A percentile compares a stretch with the other conserved stretches of the same genome.
Evolutionary conservation across 495 filamentous ascomycete species (phyloP).

Genomic region (Schizothecium vesticola): DNA sequence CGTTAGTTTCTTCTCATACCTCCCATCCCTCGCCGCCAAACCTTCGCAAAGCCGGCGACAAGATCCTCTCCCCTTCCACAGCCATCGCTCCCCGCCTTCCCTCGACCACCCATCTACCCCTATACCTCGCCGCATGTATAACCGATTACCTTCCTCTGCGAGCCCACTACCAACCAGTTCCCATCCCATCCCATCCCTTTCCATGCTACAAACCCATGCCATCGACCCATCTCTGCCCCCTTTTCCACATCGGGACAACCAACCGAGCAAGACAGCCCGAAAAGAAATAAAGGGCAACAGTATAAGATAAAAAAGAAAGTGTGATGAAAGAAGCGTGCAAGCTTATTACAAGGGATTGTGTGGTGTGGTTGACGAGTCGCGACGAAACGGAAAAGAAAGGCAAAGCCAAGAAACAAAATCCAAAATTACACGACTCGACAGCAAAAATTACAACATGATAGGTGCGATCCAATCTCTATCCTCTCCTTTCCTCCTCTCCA

Average conservation of each 20-base stretch:
- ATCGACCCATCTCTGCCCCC: not conserved
- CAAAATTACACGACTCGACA: conserved; percentile 12
- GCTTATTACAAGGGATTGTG: conserved; percentile 20
- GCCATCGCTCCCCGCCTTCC: not conserved
- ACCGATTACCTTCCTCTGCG: not conserved
- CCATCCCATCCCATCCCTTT: not conserved
- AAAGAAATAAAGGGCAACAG: not conserved
- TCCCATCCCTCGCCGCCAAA: not conserved
- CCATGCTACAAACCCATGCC: not conserved
- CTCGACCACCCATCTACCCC: not conserved
- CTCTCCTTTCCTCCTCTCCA: not conserved
- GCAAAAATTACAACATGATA: conserved; percentile 19
- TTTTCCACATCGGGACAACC: not conserved
- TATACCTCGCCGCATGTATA: not conserved
- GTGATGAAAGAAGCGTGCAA: not conserved
- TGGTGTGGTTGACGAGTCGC: not conserved
- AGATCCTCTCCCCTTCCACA: too few relatives aligned
- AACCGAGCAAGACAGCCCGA: not conserved
- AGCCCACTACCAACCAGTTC: not conserved
- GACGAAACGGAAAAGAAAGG: conserved; percentile 6
- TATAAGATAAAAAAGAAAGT: not conserved
- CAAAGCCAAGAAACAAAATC: conserved; percentile 2
- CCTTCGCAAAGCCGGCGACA: not conserved
- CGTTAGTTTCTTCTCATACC: not conserved
- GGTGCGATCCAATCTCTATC: conserved; percentile 6